Evolutionary conservation across 2,329 filamentous ascomycete genomes (phyloP).

Genomic region (Ophiocordyceps camponoti-rufipedis): DNA sequence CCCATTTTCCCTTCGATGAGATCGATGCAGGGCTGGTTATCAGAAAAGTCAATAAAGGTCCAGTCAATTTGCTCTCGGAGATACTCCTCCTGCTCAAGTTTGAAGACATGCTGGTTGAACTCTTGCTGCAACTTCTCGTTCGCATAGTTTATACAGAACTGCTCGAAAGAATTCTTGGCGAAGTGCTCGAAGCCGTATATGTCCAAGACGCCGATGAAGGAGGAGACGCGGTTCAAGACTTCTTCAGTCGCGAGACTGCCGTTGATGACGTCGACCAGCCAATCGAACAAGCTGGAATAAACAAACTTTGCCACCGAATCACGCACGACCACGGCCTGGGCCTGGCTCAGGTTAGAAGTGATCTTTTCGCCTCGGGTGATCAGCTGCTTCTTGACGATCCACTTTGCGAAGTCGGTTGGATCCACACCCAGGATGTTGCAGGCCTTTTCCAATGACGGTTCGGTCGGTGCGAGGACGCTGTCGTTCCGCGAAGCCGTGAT

Average conservation of each 20-base stretch:
- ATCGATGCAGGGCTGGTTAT: constrained; percentile 98
- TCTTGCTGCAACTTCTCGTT: constrained; percentile 98
- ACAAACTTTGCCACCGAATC: constrained; percentile 98
- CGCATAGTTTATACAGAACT: constrained; percentile 99
- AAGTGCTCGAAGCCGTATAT: constrained; percentile 99
- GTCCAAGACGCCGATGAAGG: constrained; percentile 96
- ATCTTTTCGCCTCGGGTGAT: constrained; percentile 96
- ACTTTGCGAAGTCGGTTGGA: constrained; percentile 73
- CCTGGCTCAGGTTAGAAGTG: constrained; percentile 81
- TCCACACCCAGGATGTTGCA: constrained; percentile 79
- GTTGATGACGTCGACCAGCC: constrained; percentile 97
- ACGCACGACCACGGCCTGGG: constrained; percentile 83
- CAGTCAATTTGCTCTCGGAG: constrained; percentile 92
- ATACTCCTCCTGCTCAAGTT: constrained; percentile 96
- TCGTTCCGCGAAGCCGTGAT: constrained; percentile 83
- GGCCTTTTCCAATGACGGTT: constrained; percentile 67
- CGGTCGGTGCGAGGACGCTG: constrained; percentile 61
- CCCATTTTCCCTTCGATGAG: constrained; percentile 94
- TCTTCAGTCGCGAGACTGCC: constrained; percentile 74
- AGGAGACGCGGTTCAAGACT: constrained; percentile 62
- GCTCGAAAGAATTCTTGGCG: constrained; percentile 98
- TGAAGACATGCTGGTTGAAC: constrained; percentile 99
- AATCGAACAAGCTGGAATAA: constrained; percentile 96
- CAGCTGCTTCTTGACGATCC: constrained; percentile 98
- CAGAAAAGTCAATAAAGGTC: constrained; percentile 98